A percentile compares a stretch with the other conserved stretches of the same genome.
Evolutionary conservation across 140 eudicot species (phyloP).

Genomic region (Oenanthe javanica): DNA sequence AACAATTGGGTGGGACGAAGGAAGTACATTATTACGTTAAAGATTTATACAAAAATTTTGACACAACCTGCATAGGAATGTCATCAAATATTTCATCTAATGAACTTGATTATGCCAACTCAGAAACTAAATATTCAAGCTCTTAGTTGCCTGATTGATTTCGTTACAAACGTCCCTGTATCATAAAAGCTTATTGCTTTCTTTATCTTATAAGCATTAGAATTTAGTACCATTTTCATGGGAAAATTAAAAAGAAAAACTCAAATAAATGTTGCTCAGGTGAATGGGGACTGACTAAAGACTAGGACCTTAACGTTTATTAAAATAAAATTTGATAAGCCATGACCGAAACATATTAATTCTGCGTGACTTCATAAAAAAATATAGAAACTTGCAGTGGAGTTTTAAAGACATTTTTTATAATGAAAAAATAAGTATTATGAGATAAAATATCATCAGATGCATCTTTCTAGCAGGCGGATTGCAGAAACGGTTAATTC

Average conservation of each 20-base stretch:
- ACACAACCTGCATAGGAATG: not conserved
- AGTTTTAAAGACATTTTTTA: not conserved
- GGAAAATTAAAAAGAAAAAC: not conserved
- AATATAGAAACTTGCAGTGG: not conserved
- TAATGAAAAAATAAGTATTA: not conserved
- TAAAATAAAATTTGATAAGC: not conserved
- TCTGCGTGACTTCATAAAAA: not conserved
- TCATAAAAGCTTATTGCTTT: not conserved
- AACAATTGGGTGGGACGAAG: no score
- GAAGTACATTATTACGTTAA: no score
- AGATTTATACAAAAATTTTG: not conserved
- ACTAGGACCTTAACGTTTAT: no score
- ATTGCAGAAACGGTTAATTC: not conserved
- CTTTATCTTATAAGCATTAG: not conserved
- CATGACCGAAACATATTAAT: not conserved
- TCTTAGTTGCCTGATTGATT: not conserved
- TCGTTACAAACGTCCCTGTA: not conserved
- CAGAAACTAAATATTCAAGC: not conserved
- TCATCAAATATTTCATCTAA: not conserved
- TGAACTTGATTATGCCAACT: not conserved
- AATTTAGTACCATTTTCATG: no score
- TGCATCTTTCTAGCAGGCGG: not conserved
- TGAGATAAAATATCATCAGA: slow-evolving; percentile 2
- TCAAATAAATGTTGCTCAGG: not conserved
- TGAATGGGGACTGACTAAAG: not conserved